Evolutionary conservation across 2,329 filamentous ascomycete genomes (phyloP).

Genomic region (Chrysosporium keratinophilum): DNA sequence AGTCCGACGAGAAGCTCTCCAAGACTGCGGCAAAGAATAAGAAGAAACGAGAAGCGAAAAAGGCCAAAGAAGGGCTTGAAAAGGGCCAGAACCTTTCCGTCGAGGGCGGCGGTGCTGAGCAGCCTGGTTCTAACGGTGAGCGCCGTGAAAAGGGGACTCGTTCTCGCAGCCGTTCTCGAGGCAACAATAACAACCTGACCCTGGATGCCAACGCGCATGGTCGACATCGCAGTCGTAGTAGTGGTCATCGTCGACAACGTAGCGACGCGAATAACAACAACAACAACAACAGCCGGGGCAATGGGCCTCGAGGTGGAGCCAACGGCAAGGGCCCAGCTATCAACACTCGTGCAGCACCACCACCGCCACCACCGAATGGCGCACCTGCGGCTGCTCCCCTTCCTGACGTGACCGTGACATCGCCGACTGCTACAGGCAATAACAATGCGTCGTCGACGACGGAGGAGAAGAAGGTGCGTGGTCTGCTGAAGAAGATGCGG

Average conservation of each 20-base stretch:
- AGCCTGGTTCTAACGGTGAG: slow-evolving; percentile 46
- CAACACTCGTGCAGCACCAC: slow-evolving; percentile 11
- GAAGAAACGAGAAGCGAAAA: slow-evolving; percentile 94
- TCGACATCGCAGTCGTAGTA: slow-evolving; percentile 25
- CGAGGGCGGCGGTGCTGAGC: slow-evolving; percentile 24
- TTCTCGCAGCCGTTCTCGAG: slow-evolving; percentile 45
- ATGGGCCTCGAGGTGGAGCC: background rate
- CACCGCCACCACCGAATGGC: slow-evolving; percentile 27
- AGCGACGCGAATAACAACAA: slow-evolving; percentile 17
- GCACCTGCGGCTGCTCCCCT: slow-evolving; percentile 14
- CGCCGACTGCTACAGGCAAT: slow-evolving; percentile 12
- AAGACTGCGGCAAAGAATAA: slow-evolving; percentile 91
- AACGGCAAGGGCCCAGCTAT: slow-evolving; percentile 3
- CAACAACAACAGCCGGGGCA: slow-evolving; percentile 1
- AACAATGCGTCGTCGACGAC: slow-evolving; percentile 23
- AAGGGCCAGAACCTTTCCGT: slow-evolving; percentile 38
- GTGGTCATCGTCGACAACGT: slow-evolving; percentile 22
- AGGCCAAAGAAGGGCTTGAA: slow-evolving; percentile 64
- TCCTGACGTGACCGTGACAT: slow-evolving; percentile 27
- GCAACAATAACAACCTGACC: slow-evolving; percentile 28
- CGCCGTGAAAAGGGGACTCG: slow-evolving; percentile 43
- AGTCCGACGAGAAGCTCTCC: slow-evolving; percentile 61
- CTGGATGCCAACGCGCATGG: slow-evolving; percentile 19
- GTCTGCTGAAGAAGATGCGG: slow-evolving; percentile 90
- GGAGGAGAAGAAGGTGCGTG: slow-evolving; percentile 86